Base-by-base conservation (phyloP, 441 rosid species). In the Theobroma grandiflorum region DNA sequence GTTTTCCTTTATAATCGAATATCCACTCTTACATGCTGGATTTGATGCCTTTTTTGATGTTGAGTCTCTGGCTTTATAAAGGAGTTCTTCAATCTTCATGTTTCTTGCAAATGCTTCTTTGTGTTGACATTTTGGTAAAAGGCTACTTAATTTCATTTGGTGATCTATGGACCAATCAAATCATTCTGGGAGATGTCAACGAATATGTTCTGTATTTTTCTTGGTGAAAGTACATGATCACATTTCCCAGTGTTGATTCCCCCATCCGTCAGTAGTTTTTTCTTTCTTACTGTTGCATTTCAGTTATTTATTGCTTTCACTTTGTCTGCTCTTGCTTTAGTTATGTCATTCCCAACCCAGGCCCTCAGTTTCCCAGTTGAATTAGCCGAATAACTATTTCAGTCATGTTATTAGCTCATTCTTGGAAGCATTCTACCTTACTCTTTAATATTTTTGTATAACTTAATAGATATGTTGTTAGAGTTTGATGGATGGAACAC, bases 111-210 rank as follows among this genome's bases (percentile, higher is more conserved):
- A 45, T 43, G 49, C 15, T 68, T 59, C 26, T 59, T 20, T 16
- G 26, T 26, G 38, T 61, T 61, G 38, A 61, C 65, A 26, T 58
- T 58, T 9, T 9, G 35, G 4, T 9, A 2, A 58, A 8, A 63
- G n/a, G 7, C 69, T 66, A 12, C 6, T 38, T n/a, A n/a, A n/a
- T n/a, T 38, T 66, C 15, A 40, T n/a, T 35, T 66, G 35, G 6
- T 66, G 14, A 66, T 66, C 33, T 9, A n/a, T 16, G 42, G 50
- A n/a, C 72, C 50, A 8, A 42, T 66, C 72, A n/a, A 66, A 66
- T 66, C 8, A 66, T 66, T 66, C 3, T 11, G 14, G 18, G 26
- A 40, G n/a, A 66, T n/a, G 67, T 63, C 43, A 40, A 42, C 5
- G 0, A 66, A 12, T 4, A 4, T 61, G 31, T 61, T 55, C 16